Evolutionary conservation across 768 basidiomycete genomes (phyloP).

Genomic region (Baorangia bicolor): DNA sequence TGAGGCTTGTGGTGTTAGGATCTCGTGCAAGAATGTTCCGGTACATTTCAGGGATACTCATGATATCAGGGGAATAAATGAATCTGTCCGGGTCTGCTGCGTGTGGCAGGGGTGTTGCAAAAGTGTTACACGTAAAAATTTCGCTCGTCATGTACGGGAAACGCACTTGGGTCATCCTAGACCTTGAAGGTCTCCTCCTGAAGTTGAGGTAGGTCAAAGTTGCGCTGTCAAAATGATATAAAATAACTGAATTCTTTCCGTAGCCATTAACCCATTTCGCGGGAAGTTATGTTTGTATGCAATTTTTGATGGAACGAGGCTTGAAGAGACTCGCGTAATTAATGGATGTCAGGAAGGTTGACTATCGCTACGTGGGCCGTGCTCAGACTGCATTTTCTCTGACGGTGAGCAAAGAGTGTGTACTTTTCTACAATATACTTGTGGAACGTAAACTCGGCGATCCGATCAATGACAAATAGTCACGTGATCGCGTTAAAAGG

Average conservation of each 20-base stretch:
- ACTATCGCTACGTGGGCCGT: too few species aligned
- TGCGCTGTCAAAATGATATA: neutral
- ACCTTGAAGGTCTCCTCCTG: neutral
- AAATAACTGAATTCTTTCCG: neutral
- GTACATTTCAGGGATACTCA: neutral
- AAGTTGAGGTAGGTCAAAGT: neutral
- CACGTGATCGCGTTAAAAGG: conserved; percentile 20
- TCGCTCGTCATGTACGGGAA: neutral
- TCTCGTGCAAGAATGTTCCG: neutral
- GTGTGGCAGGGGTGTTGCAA: neutral
- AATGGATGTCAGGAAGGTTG: too few species aligned
- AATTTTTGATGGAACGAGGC: neutral
- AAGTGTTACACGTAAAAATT: neutral
- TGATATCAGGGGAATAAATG: neutral
- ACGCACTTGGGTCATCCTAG: conserved; percentile 1
- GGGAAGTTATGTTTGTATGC: neutral
- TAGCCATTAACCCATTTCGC: neutral
- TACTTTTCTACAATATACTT: too few species aligned
- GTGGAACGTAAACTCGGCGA: too few species aligned
- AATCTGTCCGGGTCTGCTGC: rapidly evolving
- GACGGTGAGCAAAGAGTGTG: too few species aligned
- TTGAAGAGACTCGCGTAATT: too few species aligned
- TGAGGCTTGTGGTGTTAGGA: neutral
- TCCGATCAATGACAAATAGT: too few species aligned
- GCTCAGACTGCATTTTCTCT: too few species aligned